Evolutionary conservation across 345 rosid genomes (phyloP), one percentile per base, ranked within the genome.

Genomic region (Sonneratia caseolaris): DNA sequence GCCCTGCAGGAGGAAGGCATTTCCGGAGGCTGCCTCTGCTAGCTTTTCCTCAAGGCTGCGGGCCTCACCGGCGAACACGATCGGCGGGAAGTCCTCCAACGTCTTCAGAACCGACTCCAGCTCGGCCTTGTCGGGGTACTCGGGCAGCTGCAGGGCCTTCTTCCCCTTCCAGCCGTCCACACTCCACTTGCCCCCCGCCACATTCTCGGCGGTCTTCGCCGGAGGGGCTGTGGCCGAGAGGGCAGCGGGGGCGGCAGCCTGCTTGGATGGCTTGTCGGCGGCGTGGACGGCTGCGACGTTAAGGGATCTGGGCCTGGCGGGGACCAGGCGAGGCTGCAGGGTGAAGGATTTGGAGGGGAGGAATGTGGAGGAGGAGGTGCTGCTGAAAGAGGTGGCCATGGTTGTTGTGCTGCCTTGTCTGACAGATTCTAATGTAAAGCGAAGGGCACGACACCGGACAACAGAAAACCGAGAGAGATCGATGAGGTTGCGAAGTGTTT

Each of bases 21-120:
- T 70, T 32, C 78, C 78, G 69, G 53, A 70, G 73, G 78, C 78
- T 19, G 78, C 78, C 70, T 75, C 78, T 35, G 35, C 78, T 7
- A 75, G 74, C 32, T 66, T 65, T 37, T 75, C 78, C 74, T 75
- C 78, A 32, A 75, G 64, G 56, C 37, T 69, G 51, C 78, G 66
- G 51, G 78, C 78, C 74, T 75, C 78, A n/a, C 78, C 78, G 56
- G 78, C 70, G 74, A 75, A 75, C 37, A 75, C 74, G 70, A 75
- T 75, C 53, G 78, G 78, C 35, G 78, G 78, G 43, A 75, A 75
- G 62, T 48, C 65, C 43, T 70, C 78, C 43, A 75, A 64, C 40
- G 74, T 75, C 70, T 65, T 66, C 68, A 75, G 78, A 40, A 75
- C 78, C 42, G 78, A 70, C 45, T 75, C 78, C 51, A 75, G 78